Percentiles rank a stretch among this genome's conserved stretches.
These are phyloP conservation scores for Entophlyctis luteolus DNA, from an alignment of 192 early-diverging fungal species.

Conservation along the genomic window DNA sequence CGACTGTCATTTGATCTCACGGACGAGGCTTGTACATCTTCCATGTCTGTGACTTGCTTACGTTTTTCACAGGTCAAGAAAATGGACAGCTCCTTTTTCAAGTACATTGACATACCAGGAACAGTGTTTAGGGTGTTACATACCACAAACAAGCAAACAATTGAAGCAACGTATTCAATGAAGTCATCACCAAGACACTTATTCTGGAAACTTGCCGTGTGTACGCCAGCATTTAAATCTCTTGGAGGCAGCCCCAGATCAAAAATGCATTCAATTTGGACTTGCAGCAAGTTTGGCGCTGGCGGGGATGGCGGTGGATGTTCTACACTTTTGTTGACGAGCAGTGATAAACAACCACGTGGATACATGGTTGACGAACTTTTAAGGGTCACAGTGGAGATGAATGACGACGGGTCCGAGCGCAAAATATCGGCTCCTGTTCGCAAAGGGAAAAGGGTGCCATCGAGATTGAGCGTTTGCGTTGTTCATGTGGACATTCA, in stretches of 20 bases:
- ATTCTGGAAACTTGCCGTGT: constrained; percentile 13
- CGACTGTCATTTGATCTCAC: background rate
- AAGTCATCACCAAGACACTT: background rate
- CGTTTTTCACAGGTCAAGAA: background rate
- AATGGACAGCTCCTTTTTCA: background rate
- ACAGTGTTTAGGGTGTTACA: background rate
- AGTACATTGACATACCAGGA: background rate
- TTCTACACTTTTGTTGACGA: background rate
- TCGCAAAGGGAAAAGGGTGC: background rate
- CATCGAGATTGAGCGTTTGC: background rate
- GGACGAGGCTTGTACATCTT: background rate
- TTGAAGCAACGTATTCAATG: too few relatives aligned
- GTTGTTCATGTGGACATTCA: constrained; percentile 2
- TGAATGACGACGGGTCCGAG: too few relatives aligned
- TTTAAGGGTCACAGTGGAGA: background rate
- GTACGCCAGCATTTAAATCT: background rate
- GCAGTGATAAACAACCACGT: background rate
- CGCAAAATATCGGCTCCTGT: background rate
- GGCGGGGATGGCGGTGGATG: constrained; percentile 4
- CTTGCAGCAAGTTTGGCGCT: constrained; percentile 21
- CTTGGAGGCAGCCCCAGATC: background rate
- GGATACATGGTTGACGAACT: background rate
- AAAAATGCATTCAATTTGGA: constrained; percentile 4
- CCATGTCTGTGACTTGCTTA: background rate
- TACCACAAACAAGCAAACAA: background rate